Conservation (phyloP, 2,329 filamentous ascomycete species). For the Verticillium albo-atrum region DNA sequence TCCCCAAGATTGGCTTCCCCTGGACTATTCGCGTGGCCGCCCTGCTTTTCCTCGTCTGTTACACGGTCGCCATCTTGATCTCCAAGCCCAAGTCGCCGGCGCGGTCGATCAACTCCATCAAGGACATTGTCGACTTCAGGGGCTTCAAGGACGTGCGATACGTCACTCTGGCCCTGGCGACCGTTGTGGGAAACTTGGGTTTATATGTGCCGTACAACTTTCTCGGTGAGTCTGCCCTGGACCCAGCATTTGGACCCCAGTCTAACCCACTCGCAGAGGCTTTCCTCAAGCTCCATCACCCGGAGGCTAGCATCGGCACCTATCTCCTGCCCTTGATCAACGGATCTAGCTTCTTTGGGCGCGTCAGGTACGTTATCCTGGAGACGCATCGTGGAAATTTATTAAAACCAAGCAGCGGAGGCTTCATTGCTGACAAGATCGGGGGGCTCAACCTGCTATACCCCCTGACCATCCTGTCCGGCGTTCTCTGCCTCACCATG, state of each 20-base stretch:
- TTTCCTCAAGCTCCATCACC: constrained; percentile 36
- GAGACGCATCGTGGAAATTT: neutral
- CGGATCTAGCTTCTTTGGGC: constrained; percentile 38
- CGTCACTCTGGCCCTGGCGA: constrained; percentile 3
- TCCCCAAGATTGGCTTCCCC: constrained; percentile 47
- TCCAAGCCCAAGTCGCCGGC: constrained; percentile 20
- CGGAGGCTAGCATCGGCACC: constrained; percentile 27
- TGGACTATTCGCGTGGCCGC: constrained; percentile 44
- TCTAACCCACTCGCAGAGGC: constrained; percentile 40
- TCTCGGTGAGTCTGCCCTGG: constrained; percentile 16
- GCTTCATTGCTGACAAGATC: constrained; percentile 6
- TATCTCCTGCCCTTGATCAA: constrained; percentile 40
- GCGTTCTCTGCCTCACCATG: constrained; percentile 5
- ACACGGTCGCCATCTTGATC: constrained; percentile 28
- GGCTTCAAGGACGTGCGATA: constrained; percentile 7
- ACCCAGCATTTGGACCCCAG: constrained; percentile 29
- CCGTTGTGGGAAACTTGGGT: constrained; percentile 13
- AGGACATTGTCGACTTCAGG: constrained; percentile 4
- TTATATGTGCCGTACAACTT: constrained; percentile 31
- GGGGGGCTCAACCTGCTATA: constrained; percentile 10
- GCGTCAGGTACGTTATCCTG: constrained; percentile 23
- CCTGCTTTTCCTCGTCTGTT: constrained; percentile 34
- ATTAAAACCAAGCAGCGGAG: neutral
- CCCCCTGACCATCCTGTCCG: constrained; percentile 6
- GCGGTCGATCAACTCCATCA: constrained; percentile 1